These are phyloP conservation scores for Nemania sp. DNA, from an alignment of 2,329 filamentous ascomycete species.

Conservation along the genomic window DNA sequence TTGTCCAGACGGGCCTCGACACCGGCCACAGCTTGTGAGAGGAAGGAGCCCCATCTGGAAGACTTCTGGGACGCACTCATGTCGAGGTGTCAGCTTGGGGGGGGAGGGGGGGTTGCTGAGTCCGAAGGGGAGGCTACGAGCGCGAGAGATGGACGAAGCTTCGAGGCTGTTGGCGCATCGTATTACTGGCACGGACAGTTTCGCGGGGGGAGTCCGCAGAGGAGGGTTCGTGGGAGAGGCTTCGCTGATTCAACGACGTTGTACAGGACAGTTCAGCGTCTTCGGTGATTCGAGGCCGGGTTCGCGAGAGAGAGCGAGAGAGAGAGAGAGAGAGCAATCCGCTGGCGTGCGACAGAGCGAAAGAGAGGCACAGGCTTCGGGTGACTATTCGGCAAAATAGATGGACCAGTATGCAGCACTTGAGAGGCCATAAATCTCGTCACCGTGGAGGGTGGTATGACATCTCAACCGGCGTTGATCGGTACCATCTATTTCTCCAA, in stretches of 20 bases:
- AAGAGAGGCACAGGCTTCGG: not conserved
- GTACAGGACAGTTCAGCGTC: constrained; percentile 22
- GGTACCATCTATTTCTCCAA: not conserved
- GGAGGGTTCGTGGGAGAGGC: not conserved
- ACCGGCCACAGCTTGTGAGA: constrained; percentile 89
- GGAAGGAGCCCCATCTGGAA: constrained; percentile 76
- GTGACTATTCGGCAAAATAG: constrained; percentile 5
- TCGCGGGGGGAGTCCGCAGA: not conserved
- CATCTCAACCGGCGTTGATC: constrained; percentile 1
- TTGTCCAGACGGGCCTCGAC: constrained; percentile 92
- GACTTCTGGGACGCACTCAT: constrained; percentile 59
- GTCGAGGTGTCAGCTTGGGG: constrained; percentile 15
- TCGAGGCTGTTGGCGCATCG: constrained; percentile 22
- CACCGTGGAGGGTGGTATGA: constrained; percentile 10
- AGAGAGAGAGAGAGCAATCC: constrained; percentile 1
- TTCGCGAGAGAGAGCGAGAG: not conserved
- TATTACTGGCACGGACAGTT: not conserved
- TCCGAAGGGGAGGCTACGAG: constrained; percentile 11
- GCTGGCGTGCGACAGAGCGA: constrained; percentile 3
- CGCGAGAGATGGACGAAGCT: not conserved
- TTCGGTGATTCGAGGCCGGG: not conserved
- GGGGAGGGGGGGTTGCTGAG: too few species aligned
- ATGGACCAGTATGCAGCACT: constrained; percentile 1
- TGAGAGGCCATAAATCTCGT: constrained; percentile 1
- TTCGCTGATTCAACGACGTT: not conserved